A percentile compares a stretch with the other conserved stretches of the same genome.
phyloP scores from a whole-genome alignment of 1,284 basidiomycete species.

The Marasmius tenuissimus region DNA sequence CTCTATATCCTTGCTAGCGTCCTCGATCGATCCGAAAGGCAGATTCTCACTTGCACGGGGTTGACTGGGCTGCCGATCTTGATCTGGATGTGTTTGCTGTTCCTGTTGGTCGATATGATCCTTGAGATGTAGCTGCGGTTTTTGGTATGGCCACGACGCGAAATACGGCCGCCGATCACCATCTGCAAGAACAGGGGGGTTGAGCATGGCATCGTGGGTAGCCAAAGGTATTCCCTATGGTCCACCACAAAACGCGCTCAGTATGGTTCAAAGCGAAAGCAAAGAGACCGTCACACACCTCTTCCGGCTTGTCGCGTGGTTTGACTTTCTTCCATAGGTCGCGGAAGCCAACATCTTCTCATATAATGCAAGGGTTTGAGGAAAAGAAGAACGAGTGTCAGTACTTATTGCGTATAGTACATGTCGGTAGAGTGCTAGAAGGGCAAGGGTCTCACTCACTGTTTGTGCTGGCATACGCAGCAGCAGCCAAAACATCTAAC shows the following conservation, averaged over 20 bases:
- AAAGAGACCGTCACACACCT: slow-evolving; percentile 35
- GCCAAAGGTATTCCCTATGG: slow-evolving; percentile 66
- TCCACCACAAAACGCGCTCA: not conserved
- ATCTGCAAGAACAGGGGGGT: slow-evolving; percentile 46
- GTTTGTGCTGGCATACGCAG: slow-evolving; percentile 58
- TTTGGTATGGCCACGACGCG: not conserved
- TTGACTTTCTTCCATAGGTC: slow-evolving; percentile 70
- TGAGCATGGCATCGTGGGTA: slow-evolving; percentile 74
- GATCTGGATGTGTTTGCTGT: not conserved
- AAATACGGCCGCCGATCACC: slow-evolving; percentile 6
- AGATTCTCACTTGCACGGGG: not conserved
- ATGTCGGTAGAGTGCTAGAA: not conserved
- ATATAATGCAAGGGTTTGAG: slow-evolving; percentile 9
- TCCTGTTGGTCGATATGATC: not conserved
- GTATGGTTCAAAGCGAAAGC: not conserved
- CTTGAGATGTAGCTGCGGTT: not conserved
- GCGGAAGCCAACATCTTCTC: slow-evolving; percentile 54
- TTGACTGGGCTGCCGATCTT: not conserved
- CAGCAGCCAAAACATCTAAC: slow-evolving; percentile 70
- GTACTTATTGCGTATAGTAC: no score
- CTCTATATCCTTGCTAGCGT: not conserved
- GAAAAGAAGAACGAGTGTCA: no score
- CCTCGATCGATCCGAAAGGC: not conserved
- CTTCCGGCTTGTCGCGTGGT: slow-evolving; percentile 67
- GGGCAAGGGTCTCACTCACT: slow-evolving; percentile 29